These are phyloP conservation scores for Scleroderma citrinum DNA, from an alignment of 768 basidiomycete genomes.

Conservation along the genomic window DNA sequence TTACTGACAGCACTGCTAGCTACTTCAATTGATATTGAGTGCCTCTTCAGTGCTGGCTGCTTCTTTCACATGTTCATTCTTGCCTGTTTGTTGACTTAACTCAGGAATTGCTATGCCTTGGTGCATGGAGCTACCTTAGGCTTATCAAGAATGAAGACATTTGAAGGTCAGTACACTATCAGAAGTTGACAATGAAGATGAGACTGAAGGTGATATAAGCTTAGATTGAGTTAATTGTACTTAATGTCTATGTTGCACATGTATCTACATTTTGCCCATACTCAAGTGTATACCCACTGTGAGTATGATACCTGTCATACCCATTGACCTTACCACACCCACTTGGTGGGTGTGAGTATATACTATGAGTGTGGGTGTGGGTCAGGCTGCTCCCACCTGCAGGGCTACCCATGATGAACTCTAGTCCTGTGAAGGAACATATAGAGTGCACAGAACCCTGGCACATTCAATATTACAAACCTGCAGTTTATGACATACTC, in stretches of 20 bases:
- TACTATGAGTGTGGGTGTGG: background rate
- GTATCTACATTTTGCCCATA: background rate
- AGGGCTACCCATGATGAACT: too few species aligned
- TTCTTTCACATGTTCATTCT: conserved; percentile 23
- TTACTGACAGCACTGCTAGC: background rate
- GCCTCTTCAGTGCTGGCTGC: conserved; percentile 20
- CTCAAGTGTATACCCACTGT: background rate
- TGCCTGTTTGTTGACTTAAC: conserved; percentile 22
- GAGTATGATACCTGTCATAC: background rate
- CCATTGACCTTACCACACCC: too few species aligned
- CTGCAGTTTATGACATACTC: background rate
- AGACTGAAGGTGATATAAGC: background rate
- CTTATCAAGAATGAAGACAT: conserved; percentile 23
- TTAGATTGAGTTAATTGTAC: background rate
- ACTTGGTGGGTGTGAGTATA: background rate
- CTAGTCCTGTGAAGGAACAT: too few species aligned
- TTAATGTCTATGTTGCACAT: background rate
- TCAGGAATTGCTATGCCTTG: conserved; percentile 28
- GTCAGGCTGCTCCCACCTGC: background rate
- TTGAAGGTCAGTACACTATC: background rate
- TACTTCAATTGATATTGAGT: background rate
- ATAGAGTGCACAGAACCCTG: background rate
- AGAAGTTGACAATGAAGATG: conserved; percentile 4
- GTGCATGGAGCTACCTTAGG: conserved; percentile 23
- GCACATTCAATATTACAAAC: background rate